Evolutionary conservation across 352 stramenopile genomes (phyloP).

Genomic region (Blastocystis sp.): DNA sequence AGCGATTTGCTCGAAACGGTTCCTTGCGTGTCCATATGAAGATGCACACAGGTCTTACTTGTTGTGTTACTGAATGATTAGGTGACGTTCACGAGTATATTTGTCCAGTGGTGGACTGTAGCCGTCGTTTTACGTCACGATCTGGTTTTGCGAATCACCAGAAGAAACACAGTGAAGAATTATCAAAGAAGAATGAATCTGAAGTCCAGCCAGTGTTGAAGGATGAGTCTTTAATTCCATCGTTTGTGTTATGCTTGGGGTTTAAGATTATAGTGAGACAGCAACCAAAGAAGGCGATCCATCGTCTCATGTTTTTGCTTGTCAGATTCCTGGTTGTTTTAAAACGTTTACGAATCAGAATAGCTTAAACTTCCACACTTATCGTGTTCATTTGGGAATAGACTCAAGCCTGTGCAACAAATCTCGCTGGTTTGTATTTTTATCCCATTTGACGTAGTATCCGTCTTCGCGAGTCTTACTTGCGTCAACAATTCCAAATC

Average conservation of each 20-base stretch:
- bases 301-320: neutral
- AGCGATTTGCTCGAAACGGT: constrained; percentile 37
- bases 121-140: constrained; percentile 7
- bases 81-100: constrained; percentile 29
- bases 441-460: neutral
- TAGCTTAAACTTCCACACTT: constrained; percentile 50
- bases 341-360: constrained; percentile 39
- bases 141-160: constrained; percentile 49
- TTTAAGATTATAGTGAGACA: neutral
- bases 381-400: constrained; percentile 46
- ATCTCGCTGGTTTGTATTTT: neutral
- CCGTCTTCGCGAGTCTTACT: constrained; percentile 32
- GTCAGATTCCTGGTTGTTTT: constrained; percentile 51
- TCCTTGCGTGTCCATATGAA: constrained; percentile 34
- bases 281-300: neutral
- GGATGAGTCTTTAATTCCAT: neutral
- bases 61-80: neutral
- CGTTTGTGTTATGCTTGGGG: neutral
- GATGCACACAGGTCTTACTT: constrained; percentile 4
- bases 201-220: neutral
- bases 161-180: constrained; percentile 38
- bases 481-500: constrained; percentile 39
- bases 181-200: neutral
- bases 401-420: constrained; percentile 41
- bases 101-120: constrained; percentile 18